Base-by-base conservation (phyloP, 2,329 filamentous ascomycete species). In the Aspergillus ochraceoroseus region DNA sequence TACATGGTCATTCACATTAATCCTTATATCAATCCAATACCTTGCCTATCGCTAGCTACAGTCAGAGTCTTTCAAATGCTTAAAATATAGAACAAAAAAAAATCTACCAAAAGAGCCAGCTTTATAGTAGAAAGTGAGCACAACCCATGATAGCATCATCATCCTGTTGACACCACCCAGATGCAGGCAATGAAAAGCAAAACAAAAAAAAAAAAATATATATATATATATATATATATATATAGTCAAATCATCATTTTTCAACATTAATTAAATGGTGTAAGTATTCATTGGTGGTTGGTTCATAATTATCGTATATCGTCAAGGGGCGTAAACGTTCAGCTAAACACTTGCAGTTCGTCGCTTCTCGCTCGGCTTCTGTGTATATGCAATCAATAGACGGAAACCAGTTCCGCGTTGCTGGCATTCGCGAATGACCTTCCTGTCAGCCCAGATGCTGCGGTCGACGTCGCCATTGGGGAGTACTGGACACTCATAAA, bases 351-450 rank as follows among this genome's bases (percentile, higher is more conserved):
- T 71, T 31, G 67, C 66, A 1, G 68, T 71, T 44, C 68, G 58
- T 41, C 67, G 58, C 38, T 61, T 65, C 45, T 68, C 64, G 36
- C 65, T 68, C 4, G 88, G 88, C 46, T 90, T 87, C 57, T 90
- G 84, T 11, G 88, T 89, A 61, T 94, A 87, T 53, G 88, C 94
- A 43, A 96, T 89, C 63, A 94, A 80, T 55, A 96, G 74, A 63
- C 90, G 88, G 63, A 96, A 82, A 48, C 85, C 94, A 1, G 89
- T 94, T 9, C 85, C 82, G 61, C 85, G 82, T 61, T 84, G 82
- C 65, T 94, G 85, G 57, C 89, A 95, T 67, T 98, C 92, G 11
- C 78, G 71, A 32, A 96, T 70, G 18, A 96, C 67, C 7, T 75
- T 74, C 40, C 75, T 77, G 58, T 95, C 85, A 32, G 74, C 76